Conservation (phyloP, 2,329 filamentous ascomycete genomes). For the Lizonia empirigonia region DNA sequence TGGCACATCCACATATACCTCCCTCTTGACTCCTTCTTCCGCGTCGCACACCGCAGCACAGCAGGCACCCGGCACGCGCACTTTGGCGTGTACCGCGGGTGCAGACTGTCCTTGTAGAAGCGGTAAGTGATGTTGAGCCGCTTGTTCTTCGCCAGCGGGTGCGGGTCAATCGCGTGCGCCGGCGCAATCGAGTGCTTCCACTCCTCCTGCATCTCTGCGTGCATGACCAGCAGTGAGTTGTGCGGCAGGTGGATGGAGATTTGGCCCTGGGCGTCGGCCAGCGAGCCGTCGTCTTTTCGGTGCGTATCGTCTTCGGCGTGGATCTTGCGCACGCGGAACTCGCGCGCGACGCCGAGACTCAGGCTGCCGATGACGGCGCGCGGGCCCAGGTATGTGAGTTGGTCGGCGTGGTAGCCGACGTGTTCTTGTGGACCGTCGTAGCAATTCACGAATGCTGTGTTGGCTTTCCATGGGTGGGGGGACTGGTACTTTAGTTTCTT, state of each 20-base stretch:
- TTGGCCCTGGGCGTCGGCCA: conserved; percentile 74
- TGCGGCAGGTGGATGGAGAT: conserved; percentile 93
- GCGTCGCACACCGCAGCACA: conserved; percentile 78
- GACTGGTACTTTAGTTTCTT: conserved; percentile 80
- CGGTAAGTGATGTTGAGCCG: conserved; percentile 95
- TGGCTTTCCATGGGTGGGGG: conserved; percentile 75
- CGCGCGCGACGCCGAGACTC: conserved; percentile 87
- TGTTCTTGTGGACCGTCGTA: conserved; percentile 81
- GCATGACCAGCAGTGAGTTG: conserved; percentile 93
- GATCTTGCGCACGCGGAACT: conserved; percentile 85
- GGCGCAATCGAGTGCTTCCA: conserved; percentile 92
- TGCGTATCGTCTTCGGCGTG: conserved; percentile 62
- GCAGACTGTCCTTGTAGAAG: conserved; percentile 77
- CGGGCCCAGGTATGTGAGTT: conserved; percentile 90
- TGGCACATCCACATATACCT: conserved; percentile 96
- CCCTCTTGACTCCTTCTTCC: conserved; percentile 75
- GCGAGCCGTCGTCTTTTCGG: conserved; percentile 45
- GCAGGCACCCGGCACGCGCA: conserved; percentile 76
- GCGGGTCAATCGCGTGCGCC: conserved; percentile 76
- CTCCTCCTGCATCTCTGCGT: conserved; percentile 95
- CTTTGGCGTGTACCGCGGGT: conserved; percentile 76
- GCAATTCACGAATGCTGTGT: conserved; percentile 93
- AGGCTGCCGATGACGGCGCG: conserved; percentile 87
- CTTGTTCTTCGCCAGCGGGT: conserved; percentile 78
- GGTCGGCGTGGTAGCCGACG: conserved; percentile 92